phyloP scores from a whole-genome alignment of 441 rosid genomes.

The Croton setiger region DNA sequence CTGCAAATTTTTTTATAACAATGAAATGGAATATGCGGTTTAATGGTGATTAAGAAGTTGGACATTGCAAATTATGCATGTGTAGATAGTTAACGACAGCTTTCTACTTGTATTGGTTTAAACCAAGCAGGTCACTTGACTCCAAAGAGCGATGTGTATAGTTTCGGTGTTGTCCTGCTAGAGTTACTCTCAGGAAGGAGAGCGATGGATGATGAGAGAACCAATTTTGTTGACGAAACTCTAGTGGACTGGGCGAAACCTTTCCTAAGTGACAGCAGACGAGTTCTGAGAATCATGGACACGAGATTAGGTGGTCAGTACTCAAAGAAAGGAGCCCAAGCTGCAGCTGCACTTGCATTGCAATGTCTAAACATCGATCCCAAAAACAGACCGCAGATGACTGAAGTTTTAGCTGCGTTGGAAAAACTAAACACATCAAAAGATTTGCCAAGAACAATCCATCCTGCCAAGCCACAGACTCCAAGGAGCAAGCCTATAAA shows the following conservation, averaged over 20 bases:
- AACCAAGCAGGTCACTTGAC: conserved; percentile 63
- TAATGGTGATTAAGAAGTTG: background rate
- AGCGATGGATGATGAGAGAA: conserved; percentile 53
- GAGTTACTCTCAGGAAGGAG: conserved; percentile 69
- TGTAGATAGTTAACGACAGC: background rate
- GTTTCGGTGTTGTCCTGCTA: conserved; percentile 78
- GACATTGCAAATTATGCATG: background rate
- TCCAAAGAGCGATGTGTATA: conserved; percentile 82
- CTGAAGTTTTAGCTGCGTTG: conserved; percentile 40
- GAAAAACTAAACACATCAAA: conserved; percentile 35
- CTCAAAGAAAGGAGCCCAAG: conserved; percentile 69
- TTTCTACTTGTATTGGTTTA: conserved; percentile 3
- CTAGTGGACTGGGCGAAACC: conserved; percentile 90
- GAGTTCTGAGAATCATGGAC: conserved; percentile 79
- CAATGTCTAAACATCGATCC: conserved; percentile 65
- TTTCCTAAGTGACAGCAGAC: conserved; percentile 54
- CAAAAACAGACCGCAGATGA: conserved; percentile 59
- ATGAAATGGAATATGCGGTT: background rate
- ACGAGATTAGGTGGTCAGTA: conserved; percentile 78
- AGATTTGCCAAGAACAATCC: conserved; percentile 20
- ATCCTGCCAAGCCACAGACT: conserved; percentile 22
- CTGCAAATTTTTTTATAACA: background rate
- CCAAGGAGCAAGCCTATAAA: conserved; percentile 20
- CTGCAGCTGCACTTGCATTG: conserved; percentile 61
- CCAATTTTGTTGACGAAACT: conserved; percentile 42